phyloP scores from a whole-genome alignment of 257 asterid species.

The Nicotiana noctiflora region DNA sequence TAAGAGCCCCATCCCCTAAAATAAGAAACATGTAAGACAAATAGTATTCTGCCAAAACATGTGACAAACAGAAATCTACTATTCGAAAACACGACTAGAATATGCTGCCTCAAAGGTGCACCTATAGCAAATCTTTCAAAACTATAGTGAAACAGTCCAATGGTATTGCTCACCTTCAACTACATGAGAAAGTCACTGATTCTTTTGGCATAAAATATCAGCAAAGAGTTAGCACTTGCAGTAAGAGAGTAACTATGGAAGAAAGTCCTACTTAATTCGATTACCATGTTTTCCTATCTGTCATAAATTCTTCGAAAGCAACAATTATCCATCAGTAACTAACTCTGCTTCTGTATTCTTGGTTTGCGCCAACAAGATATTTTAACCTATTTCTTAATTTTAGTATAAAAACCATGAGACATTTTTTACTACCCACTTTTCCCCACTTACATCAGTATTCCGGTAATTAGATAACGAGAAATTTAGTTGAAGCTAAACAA shows the following conservation, averaged over 20 bases:
- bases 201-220: not conserved
- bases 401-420: not conserved
- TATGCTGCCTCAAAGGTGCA: not conserved
- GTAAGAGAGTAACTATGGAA: not conserved
- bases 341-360: not conserved
- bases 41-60: not conserved
- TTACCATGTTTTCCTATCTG: not conserved
- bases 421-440: not conserved
- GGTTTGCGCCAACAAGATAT: not conserved
- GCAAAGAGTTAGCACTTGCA: not conserved
- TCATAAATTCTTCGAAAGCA: not conserved
- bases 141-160: not conserved
- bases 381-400: not conserved
- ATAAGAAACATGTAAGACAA: conserved; percentile 12
- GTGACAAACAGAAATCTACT: not conserved
- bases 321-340: not conserved
- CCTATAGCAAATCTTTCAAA: not conserved
- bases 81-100: not conserved
- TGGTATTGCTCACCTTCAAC: not conserved
- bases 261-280: not conserved
- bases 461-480: not conserved
- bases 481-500: not conserved
- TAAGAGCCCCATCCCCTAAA: conserved; percentile 42
- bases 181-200: not conserved
- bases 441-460: not conserved